A percentile compares a stretch with the other conserved stretches of the same genome.
Evolutionary conservation across 2,329 filamentous ascomycete genomes (phyloP).

Genomic region (Chaetomiaceae sp.): DNA sequence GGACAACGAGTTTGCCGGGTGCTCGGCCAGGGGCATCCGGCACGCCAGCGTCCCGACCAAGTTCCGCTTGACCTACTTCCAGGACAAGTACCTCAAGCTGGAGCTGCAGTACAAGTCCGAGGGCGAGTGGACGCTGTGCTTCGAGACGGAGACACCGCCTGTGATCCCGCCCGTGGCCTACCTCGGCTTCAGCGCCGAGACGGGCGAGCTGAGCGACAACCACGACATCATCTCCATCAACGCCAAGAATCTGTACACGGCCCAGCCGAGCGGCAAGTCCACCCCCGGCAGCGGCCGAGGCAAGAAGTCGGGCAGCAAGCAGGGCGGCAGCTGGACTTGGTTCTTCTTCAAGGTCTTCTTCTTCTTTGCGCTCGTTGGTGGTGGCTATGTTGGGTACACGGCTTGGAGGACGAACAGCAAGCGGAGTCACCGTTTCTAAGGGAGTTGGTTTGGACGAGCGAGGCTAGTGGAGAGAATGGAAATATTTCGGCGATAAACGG

Average conservation of each 20-base stretch:
- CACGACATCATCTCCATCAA: slow-evolving; percentile 89
- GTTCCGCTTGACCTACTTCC: slow-evolving; percentile 87
- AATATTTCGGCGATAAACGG: slow-evolving; percentile 9
- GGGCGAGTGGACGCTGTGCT: slow-evolving; percentile 84
- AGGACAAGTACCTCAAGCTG: slow-evolving; percentile 84
- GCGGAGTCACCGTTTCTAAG: slow-evolving; percentile 53
- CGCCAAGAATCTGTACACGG: slow-evolving; percentile 81
- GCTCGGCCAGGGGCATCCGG: slow-evolving; percentile 87
- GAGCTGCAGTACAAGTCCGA: slow-evolving; percentile 93
- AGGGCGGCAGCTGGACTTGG: slow-evolving; percentile 52
- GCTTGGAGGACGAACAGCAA: slow-evolving; percentile 64
- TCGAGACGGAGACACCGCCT: slow-evolving; percentile 63
- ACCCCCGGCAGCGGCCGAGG: slow-evolving; percentile 33
- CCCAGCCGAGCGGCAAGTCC: slow-evolving; percentile 40
- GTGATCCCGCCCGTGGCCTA: slow-evolving; percentile 73
- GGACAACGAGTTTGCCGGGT: slow-evolving; percentile 84
- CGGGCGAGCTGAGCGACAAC: slow-evolving; percentile 93
- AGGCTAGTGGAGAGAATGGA: background rate
- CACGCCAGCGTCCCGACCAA: slow-evolving; percentile 75
- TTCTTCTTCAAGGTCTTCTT: slow-evolving; percentile 76
- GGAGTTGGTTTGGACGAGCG: background rate
- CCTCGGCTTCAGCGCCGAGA: slow-evolving; percentile 78
- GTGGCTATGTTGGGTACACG: slow-evolving; percentile 80
- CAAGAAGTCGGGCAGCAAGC: slow-evolving; percentile 32
- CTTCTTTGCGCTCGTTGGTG: slow-evolving; percentile 62